These are phyloP conservation scores for Yamadazyma kitorensis DNA, from an alignment of 805 yeast species.

Conservation along the genomic window DNA sequence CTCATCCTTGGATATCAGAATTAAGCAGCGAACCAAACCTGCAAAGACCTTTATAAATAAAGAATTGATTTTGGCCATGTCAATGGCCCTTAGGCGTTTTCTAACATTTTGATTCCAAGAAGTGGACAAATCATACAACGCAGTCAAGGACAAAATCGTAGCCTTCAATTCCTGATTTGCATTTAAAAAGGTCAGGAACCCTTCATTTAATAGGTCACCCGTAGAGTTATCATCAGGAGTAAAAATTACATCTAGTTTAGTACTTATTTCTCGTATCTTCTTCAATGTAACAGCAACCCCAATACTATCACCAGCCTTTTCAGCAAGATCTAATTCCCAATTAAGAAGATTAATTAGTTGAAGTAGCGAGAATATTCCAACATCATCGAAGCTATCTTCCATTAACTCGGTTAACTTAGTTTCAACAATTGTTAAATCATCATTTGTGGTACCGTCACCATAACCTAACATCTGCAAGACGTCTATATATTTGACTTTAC, in stretches of 20 bases:
- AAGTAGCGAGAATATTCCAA: slow-evolving; percentile 1
- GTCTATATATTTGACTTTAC: too few species aligned
- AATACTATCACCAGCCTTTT: not conserved
- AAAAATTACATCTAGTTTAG: too few species aligned
- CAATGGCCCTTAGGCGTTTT: slow-evolving; percentile 3
- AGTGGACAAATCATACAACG: slow-evolving; percentile 2
- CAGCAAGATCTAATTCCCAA: slow-evolving; percentile 5
- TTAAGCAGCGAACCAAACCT: slow-evolving; percentile 1
- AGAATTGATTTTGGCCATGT: slow-evolving; percentile 1
- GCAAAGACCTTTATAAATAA: slow-evolving; percentile 1
- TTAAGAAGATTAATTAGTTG: slow-evolving; percentile 5
- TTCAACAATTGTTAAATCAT: too few species aligned
- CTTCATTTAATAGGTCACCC: not conserved
- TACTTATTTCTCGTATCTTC: slow-evolving; percentile 1
- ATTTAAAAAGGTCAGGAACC: slow-evolving; percentile 1
- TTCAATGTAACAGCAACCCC: not conserved
- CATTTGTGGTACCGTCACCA: too few species aligned
- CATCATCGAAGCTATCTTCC: not conserved
- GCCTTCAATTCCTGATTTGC: slow-evolving; percentile 3
- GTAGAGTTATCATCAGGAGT: not conserved
- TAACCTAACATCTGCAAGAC: too few species aligned
- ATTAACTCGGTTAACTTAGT: too few species aligned
- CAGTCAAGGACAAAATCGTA: slow-evolving; percentile 1
- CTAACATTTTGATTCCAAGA: slow-evolving; percentile 3
- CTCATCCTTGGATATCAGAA: slow-evolving; percentile 3